Evolutionary conservation across 1,284 basidiomycete species (phyloP), one percentile per base, ranked within the genome.

Genomic region (Puccinia hordei): DNA sequence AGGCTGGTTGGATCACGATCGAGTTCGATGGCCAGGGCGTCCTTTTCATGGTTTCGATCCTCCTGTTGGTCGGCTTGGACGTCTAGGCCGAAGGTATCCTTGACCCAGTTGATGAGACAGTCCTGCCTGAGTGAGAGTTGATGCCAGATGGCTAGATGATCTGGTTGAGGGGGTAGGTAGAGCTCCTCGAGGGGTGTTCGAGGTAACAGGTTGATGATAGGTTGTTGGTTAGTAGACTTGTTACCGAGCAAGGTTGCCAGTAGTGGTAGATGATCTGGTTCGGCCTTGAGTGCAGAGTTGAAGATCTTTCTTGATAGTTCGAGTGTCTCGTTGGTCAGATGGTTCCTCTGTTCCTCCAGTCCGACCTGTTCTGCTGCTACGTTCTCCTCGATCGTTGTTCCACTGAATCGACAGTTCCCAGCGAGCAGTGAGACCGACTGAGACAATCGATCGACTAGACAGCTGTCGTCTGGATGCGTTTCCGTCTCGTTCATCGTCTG

Each of bases 381-480:
- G 15, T 33, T 49, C 6, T 24, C 44, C 19, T 17, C 6, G 66
- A 38, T 69, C 24, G 66, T 49, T 5, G 66, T 38, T 72, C 10
- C n/a, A 19, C 30, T 72, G 51, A 55, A 53, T 53, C 12, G 33
- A 55, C 69, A 72, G 33, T 24, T 51, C 10, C 69, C 69, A 19
- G 69, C 69, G 17, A 72, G 49, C 12, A 72, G 69, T 33, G 69
- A 72, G 51, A 55, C 69, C 24, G 69, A 55, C 13, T 55, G 61
- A 22, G 33, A 22, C 9, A 63, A 19, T 38, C 33, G 46, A 69
- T 69, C 35, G 24, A 17, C 66, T 12, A 69, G 65, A 44, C 27
- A 9, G n/a, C 10, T 1, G 15, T 27, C 57, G n/a, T 57, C 55
- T 12, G 22, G 6, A 0, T 30, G 51, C 19, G 24, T 55, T 27